Percentiles rank a stretch among this genome's conserved stretches.
Conservation (phyloP, 1,284 basidiomycete genomes). For the Ustanciosporium gigantosporum region DNA sequence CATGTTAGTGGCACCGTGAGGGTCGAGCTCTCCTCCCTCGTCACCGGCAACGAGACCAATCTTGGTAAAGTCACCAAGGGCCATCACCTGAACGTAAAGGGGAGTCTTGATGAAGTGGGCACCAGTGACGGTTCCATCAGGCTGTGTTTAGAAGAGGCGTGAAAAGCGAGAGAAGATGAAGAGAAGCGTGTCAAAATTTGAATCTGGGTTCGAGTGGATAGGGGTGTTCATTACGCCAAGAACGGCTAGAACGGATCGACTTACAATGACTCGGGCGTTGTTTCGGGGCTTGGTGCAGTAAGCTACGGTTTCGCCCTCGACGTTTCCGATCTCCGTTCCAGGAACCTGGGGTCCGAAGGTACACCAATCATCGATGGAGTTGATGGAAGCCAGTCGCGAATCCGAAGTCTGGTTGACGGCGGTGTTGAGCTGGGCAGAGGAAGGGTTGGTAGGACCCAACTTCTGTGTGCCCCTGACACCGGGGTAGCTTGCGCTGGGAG, state of each 20-base stretch:
- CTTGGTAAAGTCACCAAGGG: constrained; percentile 60
- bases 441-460: constrained; percentile 55
- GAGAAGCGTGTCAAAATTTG: no score
- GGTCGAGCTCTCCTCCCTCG: constrained; percentile 58
- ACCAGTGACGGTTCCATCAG: constrained; percentile 56
- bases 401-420: constrained; percentile 55
- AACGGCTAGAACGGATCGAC: background rate
- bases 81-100: constrained; percentile 64
- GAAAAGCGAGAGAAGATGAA: background rate
- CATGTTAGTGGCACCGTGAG: constrained; percentile 56
- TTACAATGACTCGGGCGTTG: constrained; percentile 57
- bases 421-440: constrained; percentile 43
- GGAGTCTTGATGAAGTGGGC: constrained; percentile 57
- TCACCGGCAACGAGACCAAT: constrained; percentile 45
- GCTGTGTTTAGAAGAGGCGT: constrained; percentile 6
- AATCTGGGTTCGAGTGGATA: background rate
- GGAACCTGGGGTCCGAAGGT: constrained; percentile 60
- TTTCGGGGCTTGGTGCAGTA: constrained; percentile 69
- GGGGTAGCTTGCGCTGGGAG: constrained; percentile 35
- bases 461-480: constrained; percentile 45
- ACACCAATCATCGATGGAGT: constrained; percentile 58
- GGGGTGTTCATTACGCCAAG: no score
- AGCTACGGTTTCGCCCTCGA: constrained; percentile 71
- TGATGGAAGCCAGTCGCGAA: constrained; percentile 48
- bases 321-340: constrained; percentile 67